Conservation (phyloP, 164 flowering plant species). For the Tinospora cordifolia region DNA sequence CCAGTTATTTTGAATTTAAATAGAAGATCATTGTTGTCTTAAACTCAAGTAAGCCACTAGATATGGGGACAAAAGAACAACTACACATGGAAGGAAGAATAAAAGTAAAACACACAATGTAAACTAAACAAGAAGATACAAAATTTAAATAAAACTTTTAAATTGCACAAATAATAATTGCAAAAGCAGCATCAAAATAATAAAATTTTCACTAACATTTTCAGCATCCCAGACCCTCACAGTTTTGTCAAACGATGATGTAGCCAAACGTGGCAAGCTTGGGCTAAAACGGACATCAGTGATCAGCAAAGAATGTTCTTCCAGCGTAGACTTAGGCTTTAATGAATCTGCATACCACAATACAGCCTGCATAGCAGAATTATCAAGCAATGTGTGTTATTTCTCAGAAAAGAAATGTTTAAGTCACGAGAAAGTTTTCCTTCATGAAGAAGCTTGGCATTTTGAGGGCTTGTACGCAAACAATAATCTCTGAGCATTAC, state of each 20-base stretch:
- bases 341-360: constrained; percentile 63
- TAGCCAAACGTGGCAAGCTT: constrained; percentile 63
- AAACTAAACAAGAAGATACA: background rate
- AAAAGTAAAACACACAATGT: background rate
- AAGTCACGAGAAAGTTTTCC: background rate
- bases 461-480: background rate
- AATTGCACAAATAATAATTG: background rate
- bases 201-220: constrained; percentile 39
- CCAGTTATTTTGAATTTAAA: background rate
- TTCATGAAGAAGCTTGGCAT: background rate
- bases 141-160: background rate
- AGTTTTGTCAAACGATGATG: constrained; percentile 73
- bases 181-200: background rate
- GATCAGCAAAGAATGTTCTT: constrained; percentile 57
- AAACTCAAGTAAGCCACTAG: background rate
- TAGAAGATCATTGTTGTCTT: background rate
- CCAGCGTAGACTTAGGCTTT: constrained; percentile 45
- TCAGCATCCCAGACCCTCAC: constrained; percentile 88
- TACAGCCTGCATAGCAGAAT: constrained; percentile 44
- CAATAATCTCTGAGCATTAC: background rate
- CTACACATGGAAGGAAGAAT: background rate
- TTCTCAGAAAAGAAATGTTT: background rate
- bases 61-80: background rate
- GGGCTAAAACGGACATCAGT: constrained; percentile 86
- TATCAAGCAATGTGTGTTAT: constrained; percentile 8